Base-by-base conservation (phyloP, 2,329 filamentous ascomycete genomes). In the Lecanosticta acicola region DNA sequence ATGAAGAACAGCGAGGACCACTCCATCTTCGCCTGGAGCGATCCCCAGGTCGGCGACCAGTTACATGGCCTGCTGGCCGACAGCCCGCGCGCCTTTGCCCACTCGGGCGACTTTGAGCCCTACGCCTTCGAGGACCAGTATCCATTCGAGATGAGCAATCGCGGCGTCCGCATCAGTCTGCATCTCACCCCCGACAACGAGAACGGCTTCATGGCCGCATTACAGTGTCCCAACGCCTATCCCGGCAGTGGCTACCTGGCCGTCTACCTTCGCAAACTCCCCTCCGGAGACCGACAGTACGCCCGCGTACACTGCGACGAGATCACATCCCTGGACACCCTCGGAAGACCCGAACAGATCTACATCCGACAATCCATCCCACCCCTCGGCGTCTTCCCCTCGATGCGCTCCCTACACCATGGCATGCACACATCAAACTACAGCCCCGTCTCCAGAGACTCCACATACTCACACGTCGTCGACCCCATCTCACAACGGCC, bases 11-110 rank as follows among this genome's bases (percentile, higher is more conserved):
- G 41, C 11, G 45, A 39, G 26, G 45, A 48, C 35, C 45, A 38
- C 8, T 43, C 40, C 7, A 37, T 48, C 7, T 46, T 46, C 24
- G 32, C 32, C 16, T 46, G 44, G 44, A 41, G 16, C 10, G 44
- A 44, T 17, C 7, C 35, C 10, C 26, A 44, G 9, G 10, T 43
- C 13, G 40, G 45, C 29, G 32, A 42, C 10, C 11, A 8, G 13
- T n/a, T 32, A 4, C 46, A 52, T 35, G 51, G 51, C 11, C 29
- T 54, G 17, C 49, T 54, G 13, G 51, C 49, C 8, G 39, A 44
- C 35, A 43, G 36, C 14, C 49, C 66, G 11, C 53, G 55, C 34
- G 62, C 62, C 2, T 73, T 74, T 52, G 61, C 63, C 2, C 64
- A 67, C 47, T 67, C 67, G 1, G 63, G 62, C 9, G 53, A 62